These are phyloP conservation scores for Kregervanrija fluxuum DNA, from an alignment of 805 yeast genomes.

Conservation along the genomic window DNA sequence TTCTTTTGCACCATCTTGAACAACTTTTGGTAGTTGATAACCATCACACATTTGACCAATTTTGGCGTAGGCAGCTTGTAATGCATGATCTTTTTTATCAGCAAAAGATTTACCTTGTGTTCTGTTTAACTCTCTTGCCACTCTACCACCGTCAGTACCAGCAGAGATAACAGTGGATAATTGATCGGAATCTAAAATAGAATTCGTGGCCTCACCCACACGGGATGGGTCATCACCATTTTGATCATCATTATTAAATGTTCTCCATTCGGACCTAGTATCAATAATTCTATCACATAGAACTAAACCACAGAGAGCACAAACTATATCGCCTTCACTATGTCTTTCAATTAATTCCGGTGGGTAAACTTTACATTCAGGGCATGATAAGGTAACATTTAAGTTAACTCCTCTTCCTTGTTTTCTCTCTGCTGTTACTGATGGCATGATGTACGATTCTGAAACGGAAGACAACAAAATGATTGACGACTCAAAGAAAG, in stretches of 20 bases:
- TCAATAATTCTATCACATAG: slow-evolving; percentile 89
- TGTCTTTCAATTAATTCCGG: slow-evolving; percentile 93
- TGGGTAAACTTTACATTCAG: slow-evolving; percentile 92
- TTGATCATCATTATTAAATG: slow-evolving; percentile 95
- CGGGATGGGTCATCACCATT: slow-evolving; percentile 98
- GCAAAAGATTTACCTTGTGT: slow-evolving; percentile 82
- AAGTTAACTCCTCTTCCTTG: slow-evolving; percentile 60
- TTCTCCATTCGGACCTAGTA: slow-evolving; percentile 97
- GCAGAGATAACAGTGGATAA: slow-evolving; percentile 87
- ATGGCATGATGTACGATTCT: no score
- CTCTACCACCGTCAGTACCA: slow-evolving; percentile 75
- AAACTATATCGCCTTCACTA: slow-evolving; percentile 97
- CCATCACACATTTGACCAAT: slow-evolving; percentile 97
- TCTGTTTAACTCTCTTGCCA: slow-evolving; percentile 84
- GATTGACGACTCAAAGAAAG: no score
- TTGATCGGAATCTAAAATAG: slow-evolving; percentile 84
- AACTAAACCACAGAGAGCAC: slow-evolving; percentile 94
- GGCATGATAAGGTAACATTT: slow-evolving; percentile 86
- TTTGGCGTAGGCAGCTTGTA: slow-evolving; percentile 82
- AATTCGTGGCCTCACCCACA: slow-evolving; percentile 97
- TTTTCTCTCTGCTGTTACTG: slow-evolving; percentile 7
- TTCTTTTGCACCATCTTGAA: slow-evolving; percentile 96
- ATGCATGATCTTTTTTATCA: slow-evolving; percentile 81
- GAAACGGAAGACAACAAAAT: no score
- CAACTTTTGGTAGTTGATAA: slow-evolving; percentile 87